Evolutionary conservation across 139 green algal genomes (phyloP).

Genomic region (Coccomyxa sp.): DNA sequence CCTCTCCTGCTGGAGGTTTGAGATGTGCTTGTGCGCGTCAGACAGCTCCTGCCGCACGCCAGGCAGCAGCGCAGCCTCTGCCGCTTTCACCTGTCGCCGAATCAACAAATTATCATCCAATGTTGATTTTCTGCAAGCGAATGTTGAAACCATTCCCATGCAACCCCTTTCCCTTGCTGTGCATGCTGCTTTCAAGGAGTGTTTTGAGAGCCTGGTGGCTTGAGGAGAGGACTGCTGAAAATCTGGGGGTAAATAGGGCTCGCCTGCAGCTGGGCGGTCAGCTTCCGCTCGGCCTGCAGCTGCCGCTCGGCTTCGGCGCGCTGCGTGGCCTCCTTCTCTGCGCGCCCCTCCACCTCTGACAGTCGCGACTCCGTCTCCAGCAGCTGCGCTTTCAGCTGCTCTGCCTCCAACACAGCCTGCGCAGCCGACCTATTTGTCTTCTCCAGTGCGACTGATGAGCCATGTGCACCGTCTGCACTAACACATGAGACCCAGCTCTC

Average conservation of each 20-base stretch:
- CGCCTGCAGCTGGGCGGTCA: slow-evolving; percentile 3
- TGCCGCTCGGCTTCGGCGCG: slow-evolving; percentile 3
- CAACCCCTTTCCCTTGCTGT: too few species aligned
- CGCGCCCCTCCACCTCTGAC: neutral
- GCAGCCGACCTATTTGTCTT: neutral
- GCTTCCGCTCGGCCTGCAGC: slow-evolving; percentile 16
- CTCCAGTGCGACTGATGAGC: too few species aligned
- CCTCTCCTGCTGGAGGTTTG: neutral
- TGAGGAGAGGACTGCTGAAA: too few species aligned
- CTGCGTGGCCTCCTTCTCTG: neutral
- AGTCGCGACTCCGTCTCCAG: slow-evolving; percentile 6
- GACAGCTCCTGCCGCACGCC: slow-evolving; percentile 10
- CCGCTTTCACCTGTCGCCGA: neutral
- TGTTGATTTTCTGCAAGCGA: too few species aligned
- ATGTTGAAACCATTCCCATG: too few species aligned
- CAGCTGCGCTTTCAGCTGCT: slow-evolving; percentile 23
- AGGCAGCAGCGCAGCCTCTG: slow-evolving; percentile 6
- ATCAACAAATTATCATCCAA: too few species aligned
- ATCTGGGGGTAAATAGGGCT: neutral
- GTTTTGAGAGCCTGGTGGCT: too few species aligned
- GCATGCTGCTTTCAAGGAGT: too few species aligned
- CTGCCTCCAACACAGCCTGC: slow-evolving; percentile 24
- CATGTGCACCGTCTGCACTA: too few species aligned
- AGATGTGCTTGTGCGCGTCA: neutral
- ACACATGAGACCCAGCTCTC: too few species aligned